Evolutionary conservation across 768 basidiomycete species (phyloP).

Genomic region (Hysterangium stoloniferum): DNA sequence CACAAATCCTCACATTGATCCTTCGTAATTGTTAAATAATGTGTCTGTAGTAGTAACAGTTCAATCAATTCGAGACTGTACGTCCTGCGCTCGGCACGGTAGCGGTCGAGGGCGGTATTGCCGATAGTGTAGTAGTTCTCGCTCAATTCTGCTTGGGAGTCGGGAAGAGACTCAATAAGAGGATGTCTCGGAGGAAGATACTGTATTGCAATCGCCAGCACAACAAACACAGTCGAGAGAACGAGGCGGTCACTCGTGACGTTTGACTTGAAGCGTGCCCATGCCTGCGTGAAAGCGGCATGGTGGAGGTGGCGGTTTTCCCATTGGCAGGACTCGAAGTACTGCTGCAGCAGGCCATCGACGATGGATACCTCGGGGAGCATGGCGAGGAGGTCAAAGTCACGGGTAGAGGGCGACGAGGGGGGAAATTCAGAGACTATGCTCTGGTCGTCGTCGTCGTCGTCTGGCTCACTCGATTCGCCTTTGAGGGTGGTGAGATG

Average conservation of each 20-base stretch:
- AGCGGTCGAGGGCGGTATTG: constrained; percentile 52
- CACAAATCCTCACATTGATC: constrained; percentile 78
- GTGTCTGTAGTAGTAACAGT: constrained; percentile 57
- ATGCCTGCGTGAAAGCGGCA: constrained; percentile 49
- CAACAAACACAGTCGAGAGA: constrained; percentile 63
- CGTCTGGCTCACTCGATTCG: constrained; percentile 1
- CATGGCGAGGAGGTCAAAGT: constrained; percentile 60
- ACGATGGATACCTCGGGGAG: constrained; percentile 62
- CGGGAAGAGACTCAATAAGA: constrained; percentile 43
- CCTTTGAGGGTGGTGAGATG: constrained; percentile 43
- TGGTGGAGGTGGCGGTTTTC: constrained; percentile 75
- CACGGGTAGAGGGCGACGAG: constrained; percentile 30
- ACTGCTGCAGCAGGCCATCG: constrained; percentile 65
- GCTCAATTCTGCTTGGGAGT: constrained; percentile 53
- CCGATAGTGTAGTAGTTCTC: constrained; percentile 64
- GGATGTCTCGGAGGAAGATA: constrained; percentile 63
- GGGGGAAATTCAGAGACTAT: constrained; percentile 1
- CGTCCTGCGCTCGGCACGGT: constrained; percentile 48
- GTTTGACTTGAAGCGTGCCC: constrained; percentile 69
- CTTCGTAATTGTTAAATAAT: constrained; percentile 67
- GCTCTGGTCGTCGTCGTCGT: background rate
- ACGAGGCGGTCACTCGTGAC: constrained; percentile 56
- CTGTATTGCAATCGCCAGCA: constrained; percentile 66
- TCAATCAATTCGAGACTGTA: constrained; percentile 73
- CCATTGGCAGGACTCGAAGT: constrained; percentile 87